Evolutionary conservation across 352 stramenopile species (phyloP).

Genomic region (Pythium phragmiticola): DNA sequence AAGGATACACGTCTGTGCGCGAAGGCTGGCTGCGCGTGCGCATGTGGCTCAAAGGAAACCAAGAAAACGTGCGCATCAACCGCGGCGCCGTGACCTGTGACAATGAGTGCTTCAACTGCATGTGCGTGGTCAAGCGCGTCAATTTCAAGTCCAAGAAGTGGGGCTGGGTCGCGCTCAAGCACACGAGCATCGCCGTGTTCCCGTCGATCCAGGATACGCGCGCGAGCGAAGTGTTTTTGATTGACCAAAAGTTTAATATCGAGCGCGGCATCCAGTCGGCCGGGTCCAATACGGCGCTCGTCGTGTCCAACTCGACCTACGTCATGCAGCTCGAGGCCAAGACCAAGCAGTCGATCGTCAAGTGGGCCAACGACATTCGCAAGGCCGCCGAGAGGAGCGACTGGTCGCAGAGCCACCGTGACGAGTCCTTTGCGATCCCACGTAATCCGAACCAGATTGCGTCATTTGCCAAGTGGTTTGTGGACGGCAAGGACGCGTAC

Average conservation of each 20-base stretch:
- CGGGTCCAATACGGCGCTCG: conserved; percentile 70
- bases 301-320: conserved; percentile 82
- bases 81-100: conserved; percentile 71
- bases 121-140: conserved; percentile 85
- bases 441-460: conserved; percentile 58
- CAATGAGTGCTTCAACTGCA: conserved; percentile 89
- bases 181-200: conserved; percentile 78
- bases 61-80: conserved; percentile 85
- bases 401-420: conserved; percentile 76
- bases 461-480: conserved; percentile 78
- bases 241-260: conserved; percentile 82
- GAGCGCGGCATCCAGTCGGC: conserved; percentile 76
- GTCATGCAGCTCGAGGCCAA: conserved; percentile 85
- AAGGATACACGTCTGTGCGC: conserved; percentile 71
- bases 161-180: conserved; percentile 82
- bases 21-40: conserved; percentile 84
- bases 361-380: conserved; percentile 87
- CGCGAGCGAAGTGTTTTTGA: conserved; percentile 69
- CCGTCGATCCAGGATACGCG: conserved; percentile 71
- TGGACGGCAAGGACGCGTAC: conserved; percentile 77
- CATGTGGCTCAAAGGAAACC: conserved; percentile 84
- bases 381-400: conserved; percentile 60
- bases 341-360: conserved; percentile 72
- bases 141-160: conserved; percentile 82
- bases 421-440: conserved; percentile 79